A percentile compares a stretch with the other conserved stretches of the same genome.
These are phyloP conservation scores for Didymella keratinophila DNA, from an alignment of 2,329 filamentous ascomycete genomes.

Conservation along the genomic window DNA sequence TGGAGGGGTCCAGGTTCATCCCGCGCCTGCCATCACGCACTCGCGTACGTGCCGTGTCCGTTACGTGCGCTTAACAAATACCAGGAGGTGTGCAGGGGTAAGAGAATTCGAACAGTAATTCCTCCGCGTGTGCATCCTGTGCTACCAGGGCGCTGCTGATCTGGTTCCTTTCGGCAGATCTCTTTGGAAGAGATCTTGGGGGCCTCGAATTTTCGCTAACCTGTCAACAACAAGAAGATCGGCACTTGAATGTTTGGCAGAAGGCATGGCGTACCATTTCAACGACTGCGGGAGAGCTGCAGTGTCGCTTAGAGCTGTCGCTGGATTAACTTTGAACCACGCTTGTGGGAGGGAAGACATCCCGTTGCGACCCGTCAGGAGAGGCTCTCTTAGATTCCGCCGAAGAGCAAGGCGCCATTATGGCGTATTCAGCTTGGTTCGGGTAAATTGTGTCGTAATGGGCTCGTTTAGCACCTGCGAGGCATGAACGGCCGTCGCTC, in stretches of 20 bases:
- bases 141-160: constrained; percentile 13
- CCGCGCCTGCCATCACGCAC: constrained; percentile 5
- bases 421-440: constrained; percentile 11
- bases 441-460: constrained; percentile 4
- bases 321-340: not conserved
- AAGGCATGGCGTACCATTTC: not conserved
- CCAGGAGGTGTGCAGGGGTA: constrained; percentile 9
- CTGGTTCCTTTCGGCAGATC: constrained; percentile 8
- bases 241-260: not conserved
- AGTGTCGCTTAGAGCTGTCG: not conserved
- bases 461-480: constrained; percentile 5
- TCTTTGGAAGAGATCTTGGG: constrained; percentile 2
- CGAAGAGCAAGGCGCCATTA: constrained; percentile 9
- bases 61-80: constrained; percentile 8
- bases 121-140: constrained; percentile 3
- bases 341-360: not conserved
- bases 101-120: constrained; percentile 7
- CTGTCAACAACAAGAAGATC: not conserved
- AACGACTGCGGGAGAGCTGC: constrained; percentile 2
- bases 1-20: constrained; percentile 16
- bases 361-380: constrained; percentile 7
- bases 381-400: constrained; percentile 4
- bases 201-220: not conserved
- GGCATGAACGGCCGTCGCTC: constrained; percentile 6
- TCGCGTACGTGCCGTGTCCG: constrained; percentile 16